These are phyloP conservation scores for Stentor roeselii DNA, from an alignment of 73 alveolate genomes.

Conservation along the genomic window DNA sequence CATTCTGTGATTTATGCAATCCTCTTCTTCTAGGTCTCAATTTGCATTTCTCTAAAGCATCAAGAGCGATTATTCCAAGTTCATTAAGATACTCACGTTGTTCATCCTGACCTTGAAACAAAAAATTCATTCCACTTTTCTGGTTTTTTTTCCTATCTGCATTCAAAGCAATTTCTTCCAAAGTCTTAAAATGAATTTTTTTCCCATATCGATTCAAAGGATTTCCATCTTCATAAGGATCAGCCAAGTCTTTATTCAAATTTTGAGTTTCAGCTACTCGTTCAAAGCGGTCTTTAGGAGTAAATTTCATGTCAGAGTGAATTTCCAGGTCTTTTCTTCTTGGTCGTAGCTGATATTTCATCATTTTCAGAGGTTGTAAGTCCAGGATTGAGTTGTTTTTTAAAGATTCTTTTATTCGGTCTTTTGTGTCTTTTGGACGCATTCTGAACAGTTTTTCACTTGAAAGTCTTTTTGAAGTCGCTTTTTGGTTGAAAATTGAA, in stretches of 20 bases:
- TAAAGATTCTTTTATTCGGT: not conserved
- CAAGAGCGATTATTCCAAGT: too few relatives aligned
- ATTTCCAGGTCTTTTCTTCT: constrained; percentile 32
- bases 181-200: not conserved
- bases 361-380: not conserved
- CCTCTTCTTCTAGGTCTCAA: too few relatives aligned
- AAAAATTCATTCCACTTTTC: too few relatives aligned
- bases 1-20: too few relatives aligned
- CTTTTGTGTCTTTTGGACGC: not conserved
- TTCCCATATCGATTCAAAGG: not conserved
- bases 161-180: not conserved
- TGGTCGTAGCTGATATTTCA: constrained; percentile 17
- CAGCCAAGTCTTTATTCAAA: not conserved
- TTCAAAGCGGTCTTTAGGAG: constrained; percentile 34
- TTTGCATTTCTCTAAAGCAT: too few relatives aligned
- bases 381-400: not conserved
- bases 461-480: not conserved
- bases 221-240: not conserved
- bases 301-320: constrained; percentile 38
- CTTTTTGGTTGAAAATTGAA: not conserved
- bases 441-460: not conserved
- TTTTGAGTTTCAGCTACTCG: constrained; percentile 20
- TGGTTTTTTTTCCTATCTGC: too few relatives aligned
- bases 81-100: too few relatives aligned
- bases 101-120: too few relatives aligned